Percentiles rank a stretch among this genome's conserved stretches.
Evolutionary conservation across 2,329 filamentous ascomycete genomes (phyloP).

Genomic region (Rugonectria rugulosa): DNA sequence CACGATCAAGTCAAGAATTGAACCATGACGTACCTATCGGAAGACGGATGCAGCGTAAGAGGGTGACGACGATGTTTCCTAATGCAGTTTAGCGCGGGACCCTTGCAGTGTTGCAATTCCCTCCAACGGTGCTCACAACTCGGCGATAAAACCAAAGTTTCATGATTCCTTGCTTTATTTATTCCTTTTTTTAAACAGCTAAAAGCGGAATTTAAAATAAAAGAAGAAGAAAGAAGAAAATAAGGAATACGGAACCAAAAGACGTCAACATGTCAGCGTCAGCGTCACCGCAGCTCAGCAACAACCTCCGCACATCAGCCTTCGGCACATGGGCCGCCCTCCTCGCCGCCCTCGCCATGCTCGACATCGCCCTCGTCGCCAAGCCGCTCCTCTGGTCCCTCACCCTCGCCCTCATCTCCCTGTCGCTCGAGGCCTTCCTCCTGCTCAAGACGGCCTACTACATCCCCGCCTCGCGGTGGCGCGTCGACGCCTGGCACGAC

Average conservation of each 20-base stretch:
- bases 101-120: too few relatives aligned
- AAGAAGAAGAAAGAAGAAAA: neutral
- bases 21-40: too few relatives aligned
- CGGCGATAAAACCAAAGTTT: too few relatives aligned
- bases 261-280: neutral
- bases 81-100: too few relatives aligned
- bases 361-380: neutral
- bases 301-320: neutral
- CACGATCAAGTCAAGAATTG: too few relatives aligned
- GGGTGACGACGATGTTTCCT: too few relatives aligned
- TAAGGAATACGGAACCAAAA: too few relatives aligned
- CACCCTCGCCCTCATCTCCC: constrained; percentile 12
- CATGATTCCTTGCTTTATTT: too few relatives aligned
- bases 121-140: too few relatives aligned
- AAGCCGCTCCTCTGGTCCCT: neutral
- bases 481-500: constrained; percentile 2
- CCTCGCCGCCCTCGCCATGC: constrained; percentile 7
- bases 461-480: constrained; percentile 4
- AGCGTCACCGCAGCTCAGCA: neutral
- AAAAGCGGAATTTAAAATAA: too few relatives aligned
- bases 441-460: constrained; percentile 32
- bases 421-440: constrained; percentile 30
- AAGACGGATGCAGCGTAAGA: too few relatives aligned
- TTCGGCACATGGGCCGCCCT: constrained; percentile 23
- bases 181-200: too few relatives aligned